Conservation (phyloP, 495 filamentous ascomycete species). For the Sordaria brevicollis region DNA sequence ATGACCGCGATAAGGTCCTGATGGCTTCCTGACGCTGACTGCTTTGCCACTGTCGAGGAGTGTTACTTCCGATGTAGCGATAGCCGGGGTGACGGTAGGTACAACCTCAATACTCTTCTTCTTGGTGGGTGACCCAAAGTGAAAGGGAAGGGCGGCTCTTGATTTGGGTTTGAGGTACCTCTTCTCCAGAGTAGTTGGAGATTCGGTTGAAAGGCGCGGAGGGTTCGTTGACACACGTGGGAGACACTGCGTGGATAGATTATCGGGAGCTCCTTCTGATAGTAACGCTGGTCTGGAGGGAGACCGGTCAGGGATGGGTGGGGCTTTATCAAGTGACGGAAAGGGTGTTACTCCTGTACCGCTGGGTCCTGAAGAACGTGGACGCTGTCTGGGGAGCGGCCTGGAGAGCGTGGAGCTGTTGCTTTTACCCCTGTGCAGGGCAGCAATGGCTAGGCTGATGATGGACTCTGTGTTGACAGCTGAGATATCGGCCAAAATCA, state of each 20-base stretch:
- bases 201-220: background rate
- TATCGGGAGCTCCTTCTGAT: background rate
- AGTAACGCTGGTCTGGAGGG: background rate
- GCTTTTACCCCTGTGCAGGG: background rate
- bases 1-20: background rate
- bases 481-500: background rate
- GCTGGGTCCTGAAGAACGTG: background rate
- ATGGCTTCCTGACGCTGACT: background rate
- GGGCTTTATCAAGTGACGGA: background rate
- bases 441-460: background rate
- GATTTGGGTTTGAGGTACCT: background rate
- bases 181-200: background rate
- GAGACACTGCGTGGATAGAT: conserved; percentile 11
- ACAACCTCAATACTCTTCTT: background rate
- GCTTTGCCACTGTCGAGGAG: background rate
- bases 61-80: background rate
- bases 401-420: background rate
- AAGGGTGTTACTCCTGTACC: background rate
- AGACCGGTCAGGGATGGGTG: background rate
- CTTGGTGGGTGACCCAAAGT: background rate
- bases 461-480: background rate
- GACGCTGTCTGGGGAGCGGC: background rate
- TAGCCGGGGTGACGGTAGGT: background rate
- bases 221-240: conserved; percentile 8
- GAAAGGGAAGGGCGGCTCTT: background rate